A percentile compares a stretch with the other conserved stretches of the same genome.
These are phyloP conservation scores for Colletotrichum acutatum DNA, from an alignment of 2,329 filamentous ascomycete species.

Conservation along the genomic window DNA sequence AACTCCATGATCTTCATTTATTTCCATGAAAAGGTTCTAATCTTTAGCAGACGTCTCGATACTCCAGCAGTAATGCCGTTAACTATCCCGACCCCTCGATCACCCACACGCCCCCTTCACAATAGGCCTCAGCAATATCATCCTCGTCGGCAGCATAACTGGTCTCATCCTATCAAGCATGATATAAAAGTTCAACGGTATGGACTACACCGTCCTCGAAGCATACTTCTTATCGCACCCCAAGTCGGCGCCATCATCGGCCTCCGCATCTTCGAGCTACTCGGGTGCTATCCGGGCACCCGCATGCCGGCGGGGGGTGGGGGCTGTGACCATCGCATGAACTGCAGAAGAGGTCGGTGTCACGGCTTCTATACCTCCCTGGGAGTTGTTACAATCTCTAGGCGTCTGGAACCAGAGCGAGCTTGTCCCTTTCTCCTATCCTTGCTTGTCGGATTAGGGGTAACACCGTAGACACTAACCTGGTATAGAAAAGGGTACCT, in stretches of 20 bases:
- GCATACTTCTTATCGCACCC: conserved; percentile 52
- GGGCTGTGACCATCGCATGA: not conserved
- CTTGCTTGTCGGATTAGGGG: too few species aligned
- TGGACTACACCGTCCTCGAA: conserved; percentile 63
- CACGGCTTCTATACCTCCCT: too few species aligned
- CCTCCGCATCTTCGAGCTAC: conserved; percentile 60
- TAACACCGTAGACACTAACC: too few species aligned
- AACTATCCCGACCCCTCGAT: not conserved
- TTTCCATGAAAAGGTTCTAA: too few species aligned
- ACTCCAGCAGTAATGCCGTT: not conserved
- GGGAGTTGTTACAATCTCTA: too few species aligned
- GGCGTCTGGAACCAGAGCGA: too few species aligned
- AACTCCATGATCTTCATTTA: not conserved
- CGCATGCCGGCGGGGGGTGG: conserved; percentile 38
- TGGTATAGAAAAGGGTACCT: too few species aligned
- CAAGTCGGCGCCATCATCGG: conserved; percentile 59
- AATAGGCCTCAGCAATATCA: conserved; percentile 50
- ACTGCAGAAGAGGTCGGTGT: not conserved
- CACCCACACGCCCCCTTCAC: not conserved
- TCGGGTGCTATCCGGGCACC: conserved; percentile 46
- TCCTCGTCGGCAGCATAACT: conserved; percentile 59
- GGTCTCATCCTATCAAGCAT: conserved; percentile 47
- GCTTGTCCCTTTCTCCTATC: too few species aligned
- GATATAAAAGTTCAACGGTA: conserved; percentile 52
- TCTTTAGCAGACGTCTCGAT: not conserved